Evolutionary conservation across 495 filamentous ascomycete genomes (phyloP).

Genomic region (Aspergillus nidulans): DNA sequence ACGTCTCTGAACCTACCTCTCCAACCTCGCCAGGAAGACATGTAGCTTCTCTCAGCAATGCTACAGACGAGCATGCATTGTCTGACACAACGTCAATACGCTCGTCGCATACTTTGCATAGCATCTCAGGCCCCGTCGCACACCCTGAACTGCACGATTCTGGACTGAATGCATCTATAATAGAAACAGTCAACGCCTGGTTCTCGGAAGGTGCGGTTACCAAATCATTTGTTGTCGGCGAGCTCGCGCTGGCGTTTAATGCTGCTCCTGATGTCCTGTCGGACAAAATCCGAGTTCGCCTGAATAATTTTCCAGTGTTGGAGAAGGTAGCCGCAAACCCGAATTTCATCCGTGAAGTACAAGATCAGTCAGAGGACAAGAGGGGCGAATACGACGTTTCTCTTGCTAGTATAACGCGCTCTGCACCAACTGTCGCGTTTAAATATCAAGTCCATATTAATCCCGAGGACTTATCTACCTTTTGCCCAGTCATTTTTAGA

Average conservation of each 20-base stretch:
- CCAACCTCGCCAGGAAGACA: constrained; percentile 36
- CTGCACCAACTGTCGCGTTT: constrained; percentile 70
- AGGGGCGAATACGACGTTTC: constrained; percentile 79
- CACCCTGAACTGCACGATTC: constrained; percentile 80
- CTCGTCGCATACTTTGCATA: constrained; percentile 76
- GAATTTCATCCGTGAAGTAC: constrained; percentile 67
- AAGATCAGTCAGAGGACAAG: constrained; percentile 46
- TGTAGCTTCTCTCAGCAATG: constrained; percentile 44
- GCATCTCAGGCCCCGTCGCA: constrained; percentile 51
- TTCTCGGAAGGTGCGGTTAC: constrained; percentile 71
- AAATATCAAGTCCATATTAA: constrained; percentile 92
- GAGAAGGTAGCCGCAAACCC: constrained; percentile 96
- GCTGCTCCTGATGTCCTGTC: constrained; percentile 44
- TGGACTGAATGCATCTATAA: constrained; percentile 84
- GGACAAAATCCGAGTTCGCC: constrained; percentile 62
- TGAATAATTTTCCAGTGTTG: constrained; percentile 86
- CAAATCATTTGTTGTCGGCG: constrained; percentile 74
- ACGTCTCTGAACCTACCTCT: constrained; percentile 21
- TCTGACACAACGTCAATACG: constrained; percentile 92
- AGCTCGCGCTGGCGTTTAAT: constrained; percentile 86
- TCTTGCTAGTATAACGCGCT: constrained; percentile 63
- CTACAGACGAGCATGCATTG: constrained; percentile 52
- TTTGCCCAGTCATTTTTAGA: constrained; percentile 72
- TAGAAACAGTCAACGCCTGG: constrained; percentile 83
- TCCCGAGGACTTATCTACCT: constrained; percentile 52